Evolutionary conservation across 495 filamentous ascomycete genomes (phyloP).

Genomic region (Alectoria sarmentosa): DNA sequence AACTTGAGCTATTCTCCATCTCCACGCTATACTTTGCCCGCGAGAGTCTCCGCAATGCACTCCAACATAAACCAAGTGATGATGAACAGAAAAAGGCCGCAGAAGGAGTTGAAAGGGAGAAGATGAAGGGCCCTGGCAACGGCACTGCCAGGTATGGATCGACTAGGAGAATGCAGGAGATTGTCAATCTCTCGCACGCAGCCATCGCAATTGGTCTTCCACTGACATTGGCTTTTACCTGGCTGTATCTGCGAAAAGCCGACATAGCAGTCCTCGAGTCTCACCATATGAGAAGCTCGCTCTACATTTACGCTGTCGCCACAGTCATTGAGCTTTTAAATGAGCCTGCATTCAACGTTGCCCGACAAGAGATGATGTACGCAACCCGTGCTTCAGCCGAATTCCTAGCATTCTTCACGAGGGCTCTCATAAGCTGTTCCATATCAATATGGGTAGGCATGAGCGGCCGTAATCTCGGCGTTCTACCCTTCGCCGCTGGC

Average conservation of each 20-base stretch:
- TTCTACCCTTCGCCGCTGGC: slow-evolving; percentile 83
- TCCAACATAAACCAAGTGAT: slow-evolving; percentile 64
- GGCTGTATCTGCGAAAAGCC: slow-evolving; percentile 56
- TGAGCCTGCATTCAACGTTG: slow-evolving; percentile 79
- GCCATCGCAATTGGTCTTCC: slow-evolving; percentile 62
- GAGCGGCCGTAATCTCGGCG: slow-evolving; percentile 49
- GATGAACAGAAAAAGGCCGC: slow-evolving; percentile 21
- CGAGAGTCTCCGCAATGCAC: slow-evolving; percentile 76
- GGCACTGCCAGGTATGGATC: neutral
- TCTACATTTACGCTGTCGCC: slow-evolving; percentile 66
- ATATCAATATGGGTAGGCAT: slow-evolving; percentile 51
- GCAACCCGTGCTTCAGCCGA: slow-evolving; percentile 75
- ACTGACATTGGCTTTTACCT: slow-evolving; percentile 52
- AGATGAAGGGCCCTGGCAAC: slow-evolving; percentile 7
- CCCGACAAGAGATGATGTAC: slow-evolving; percentile 74
- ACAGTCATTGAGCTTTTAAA: slow-evolving; percentile 70
- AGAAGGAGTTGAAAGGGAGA: neutral
- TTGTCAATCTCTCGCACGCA: slow-evolving; percentile 83
- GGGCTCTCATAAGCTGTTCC: slow-evolving; percentile 65
- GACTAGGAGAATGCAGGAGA: slow-evolving; percentile 46
- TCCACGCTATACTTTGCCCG: slow-evolving; percentile 86
- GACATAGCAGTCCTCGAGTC: slow-evolving; percentile 46
- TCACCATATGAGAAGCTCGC: slow-evolving; percentile 54
- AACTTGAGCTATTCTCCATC: slow-evolving; percentile 84
- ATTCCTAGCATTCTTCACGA: slow-evolving; percentile 63